Evolutionary conservation across 768 basidiomycete genomes (phyloP).

Genomic region (Sporobolomyces roseus): DNA sequence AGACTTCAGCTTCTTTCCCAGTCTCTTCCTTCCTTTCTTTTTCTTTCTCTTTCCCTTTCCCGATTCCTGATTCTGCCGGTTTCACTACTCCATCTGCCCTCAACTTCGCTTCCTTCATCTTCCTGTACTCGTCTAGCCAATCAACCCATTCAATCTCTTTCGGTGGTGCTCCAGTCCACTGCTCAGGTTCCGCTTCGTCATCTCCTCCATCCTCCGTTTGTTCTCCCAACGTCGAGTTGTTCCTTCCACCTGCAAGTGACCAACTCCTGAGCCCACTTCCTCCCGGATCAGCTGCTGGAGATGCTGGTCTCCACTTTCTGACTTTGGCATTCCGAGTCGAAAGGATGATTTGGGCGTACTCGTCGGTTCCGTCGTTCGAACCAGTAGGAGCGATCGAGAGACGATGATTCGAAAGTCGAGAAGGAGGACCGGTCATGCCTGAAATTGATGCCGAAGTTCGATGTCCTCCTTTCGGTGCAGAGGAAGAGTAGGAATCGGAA

Average conservation of each 20-base stretch:
- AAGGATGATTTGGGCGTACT: conserved; percentile 49
- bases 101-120: conserved; percentile 52
- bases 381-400: conserved; percentile 22
- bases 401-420: conserved; percentile 21
- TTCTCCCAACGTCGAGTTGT: conserved; percentile 22
- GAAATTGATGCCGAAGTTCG: conserved; percentile 15
- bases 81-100: conserved; percentile 41
- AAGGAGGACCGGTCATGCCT: not conserved
- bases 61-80: not conserved
- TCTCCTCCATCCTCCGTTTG: conserved; percentile 1
- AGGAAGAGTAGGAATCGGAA: conserved; percentile 15
- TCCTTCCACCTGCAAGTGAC: conserved; percentile 8
- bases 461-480: conserved; percentile 1
- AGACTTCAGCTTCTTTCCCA: too few species aligned
- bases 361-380: conserved; percentile 31
- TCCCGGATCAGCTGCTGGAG: not conserved
- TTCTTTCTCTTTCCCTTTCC: conserved; percentile 7
- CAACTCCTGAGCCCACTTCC: conserved; percentile 16
- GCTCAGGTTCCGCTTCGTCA: not conserved
- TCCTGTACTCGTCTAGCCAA: conserved; percentile 53
- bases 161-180: not conserved
- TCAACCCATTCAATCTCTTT: conserved; percentile 53
- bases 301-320: conserved; percentile 49
- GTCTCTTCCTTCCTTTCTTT: not conserved
- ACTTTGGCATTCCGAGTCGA: conserved; percentile 52